Evolutionary conservation across 345 rosid species (phyloP).

Genomic region (Syzygium oleosum): DNA sequence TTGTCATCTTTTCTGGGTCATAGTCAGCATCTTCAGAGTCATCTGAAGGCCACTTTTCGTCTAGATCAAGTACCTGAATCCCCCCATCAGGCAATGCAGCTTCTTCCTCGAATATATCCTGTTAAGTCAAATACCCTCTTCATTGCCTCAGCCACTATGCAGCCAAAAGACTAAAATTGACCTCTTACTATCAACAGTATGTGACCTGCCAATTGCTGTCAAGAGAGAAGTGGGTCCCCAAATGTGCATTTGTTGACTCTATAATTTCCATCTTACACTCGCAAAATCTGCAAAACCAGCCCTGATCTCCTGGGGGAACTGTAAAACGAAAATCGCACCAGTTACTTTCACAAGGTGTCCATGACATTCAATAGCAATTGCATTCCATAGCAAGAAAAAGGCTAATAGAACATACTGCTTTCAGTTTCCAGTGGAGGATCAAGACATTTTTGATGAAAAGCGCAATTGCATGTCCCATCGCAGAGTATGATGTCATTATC

Average conservation of each 20-base stretch:
- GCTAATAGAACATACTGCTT: slow-evolving; percentile 42
- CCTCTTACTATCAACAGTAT: background rate
- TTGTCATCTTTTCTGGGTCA: slow-evolving; percentile 66
- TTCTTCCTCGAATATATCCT: slow-evolving; percentile 90
- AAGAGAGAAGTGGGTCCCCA: slow-evolving; percentile 64
- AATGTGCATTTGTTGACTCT: slow-evolving; percentile 88
- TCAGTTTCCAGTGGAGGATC: slow-evolving; percentile 90
- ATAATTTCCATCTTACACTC: slow-evolving; percentile 87
- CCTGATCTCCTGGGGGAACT: slow-evolving; percentile 97
- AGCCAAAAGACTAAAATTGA: background rate
- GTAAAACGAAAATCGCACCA: slow-evolving; percentile 17
- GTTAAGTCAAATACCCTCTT: slow-evolving; percentile 7
- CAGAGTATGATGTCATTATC: slow-evolving; percentile 95
- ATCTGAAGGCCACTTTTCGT: slow-evolving; percentile 94
- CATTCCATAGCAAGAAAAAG: background rate
- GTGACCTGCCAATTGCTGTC: slow-evolving; percentile 79
- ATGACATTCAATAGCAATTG: background rate
- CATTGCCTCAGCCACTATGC: background rate
- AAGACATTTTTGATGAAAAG: slow-evolving; percentile 90
- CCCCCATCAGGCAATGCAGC: slow-evolving; percentile 57
- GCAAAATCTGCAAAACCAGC: slow-evolving; percentile 95
- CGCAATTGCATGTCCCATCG: slow-evolving; percentile 94
- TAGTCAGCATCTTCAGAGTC: slow-evolving; percentile 91
- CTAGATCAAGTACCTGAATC: slow-evolving; percentile 40
- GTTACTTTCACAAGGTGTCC: slow-evolving; percentile 5